Evolutionary conservation across 257 asterid genomes (phyloP).

Genomic region (Rubia yunnanensis): DNA sequence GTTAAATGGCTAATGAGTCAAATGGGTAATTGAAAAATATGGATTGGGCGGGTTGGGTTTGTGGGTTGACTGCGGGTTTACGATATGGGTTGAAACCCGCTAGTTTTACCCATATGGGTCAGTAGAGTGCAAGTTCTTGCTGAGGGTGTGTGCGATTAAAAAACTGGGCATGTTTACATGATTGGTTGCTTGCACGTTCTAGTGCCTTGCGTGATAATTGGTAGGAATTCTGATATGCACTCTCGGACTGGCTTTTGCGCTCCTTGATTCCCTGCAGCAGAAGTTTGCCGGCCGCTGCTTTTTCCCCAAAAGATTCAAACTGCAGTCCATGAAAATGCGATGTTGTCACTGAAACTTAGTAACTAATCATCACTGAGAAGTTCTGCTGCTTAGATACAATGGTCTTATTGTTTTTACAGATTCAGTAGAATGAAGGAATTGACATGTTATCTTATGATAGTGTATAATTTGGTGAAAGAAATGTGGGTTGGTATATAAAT

Average conservation of each 20-base stretch:
- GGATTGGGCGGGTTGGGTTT: no score
- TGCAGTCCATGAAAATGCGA: slow-evolving; percentile 54
- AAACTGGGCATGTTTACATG: slow-evolving; percentile 76
- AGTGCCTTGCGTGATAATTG: slow-evolving; percentile 24
- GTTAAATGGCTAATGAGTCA: no score
- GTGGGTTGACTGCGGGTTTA: no score
- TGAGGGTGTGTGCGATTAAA: slow-evolving; percentile 67
- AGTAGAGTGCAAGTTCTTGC: slow-evolving; percentile 50
- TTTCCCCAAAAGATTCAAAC: slow-evolving; percentile 46
- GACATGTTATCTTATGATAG: not conserved
- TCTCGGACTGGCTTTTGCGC: slow-evolving; percentile 43
- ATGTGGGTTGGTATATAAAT: no score
- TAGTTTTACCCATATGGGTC: no score
- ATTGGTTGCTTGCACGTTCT: slow-evolving; percentile 59
- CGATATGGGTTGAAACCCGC: no score
- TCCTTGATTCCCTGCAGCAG: slow-evolving; percentile 70
- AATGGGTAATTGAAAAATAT: no score
- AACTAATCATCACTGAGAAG: not conserved
- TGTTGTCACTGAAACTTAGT: slow-evolving; percentile 31
- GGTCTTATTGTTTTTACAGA: not conserved
- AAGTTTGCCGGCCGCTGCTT: slow-evolving; percentile 58
- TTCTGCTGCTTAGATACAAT: not conserved
- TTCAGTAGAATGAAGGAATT: not conserved
- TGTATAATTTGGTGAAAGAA: no score
- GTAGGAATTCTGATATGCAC: slow-evolving; percentile 35